Conservation (phyloP, 2,329 filamentous ascomycete genomes). For the Sordariomycetes sp. region DNA sequence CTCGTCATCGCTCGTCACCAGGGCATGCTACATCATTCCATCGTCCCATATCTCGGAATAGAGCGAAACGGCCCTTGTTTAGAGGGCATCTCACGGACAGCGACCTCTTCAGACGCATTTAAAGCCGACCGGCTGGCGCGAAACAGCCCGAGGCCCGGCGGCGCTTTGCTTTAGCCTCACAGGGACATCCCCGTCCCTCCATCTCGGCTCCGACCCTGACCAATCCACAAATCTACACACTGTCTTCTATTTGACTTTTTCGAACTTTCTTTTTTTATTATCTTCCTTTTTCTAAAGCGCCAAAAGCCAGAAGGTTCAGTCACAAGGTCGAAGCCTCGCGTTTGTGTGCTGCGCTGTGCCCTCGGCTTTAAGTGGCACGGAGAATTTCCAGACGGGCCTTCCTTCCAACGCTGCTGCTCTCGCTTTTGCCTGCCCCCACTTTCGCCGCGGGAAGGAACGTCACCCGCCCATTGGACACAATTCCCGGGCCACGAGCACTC, state of each 20-base stretch:
- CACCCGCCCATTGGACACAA: constrained; percentile 1
- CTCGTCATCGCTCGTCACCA: not conserved
- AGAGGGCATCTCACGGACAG: too few relatives aligned
- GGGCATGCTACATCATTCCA: not conserved
- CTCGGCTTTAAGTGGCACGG: not conserved
- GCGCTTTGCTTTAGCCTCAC: too few relatives aligned
- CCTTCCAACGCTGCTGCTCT: too few relatives aligned
- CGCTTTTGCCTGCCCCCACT: not conserved
- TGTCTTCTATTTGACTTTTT: too few relatives aligned
- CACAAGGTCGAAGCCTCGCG: not conserved
- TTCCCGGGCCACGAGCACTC: not conserved
- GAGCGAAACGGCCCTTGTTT: not conserved
- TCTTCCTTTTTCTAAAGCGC: too few relatives aligned
- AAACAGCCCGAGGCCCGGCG: too few relatives aligned
- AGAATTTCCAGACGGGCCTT: not conserved
- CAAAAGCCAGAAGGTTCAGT: not conserved
- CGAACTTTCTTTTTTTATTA: too few relatives aligned
- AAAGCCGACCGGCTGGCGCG: too few relatives aligned
- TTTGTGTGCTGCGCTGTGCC: not conserved
- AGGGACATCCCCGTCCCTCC: too few relatives aligned
- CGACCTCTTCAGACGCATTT: too few relatives aligned
- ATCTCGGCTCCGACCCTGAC: too few relatives aligned
- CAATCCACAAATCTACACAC: too few relatives aligned
- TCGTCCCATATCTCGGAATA: not conserved
- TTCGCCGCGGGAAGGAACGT: constrained; percentile 4